phyloP scores from a whole-genome alignment of 352 stramenopile species.

The Globisporangium paddicum region DNA sequence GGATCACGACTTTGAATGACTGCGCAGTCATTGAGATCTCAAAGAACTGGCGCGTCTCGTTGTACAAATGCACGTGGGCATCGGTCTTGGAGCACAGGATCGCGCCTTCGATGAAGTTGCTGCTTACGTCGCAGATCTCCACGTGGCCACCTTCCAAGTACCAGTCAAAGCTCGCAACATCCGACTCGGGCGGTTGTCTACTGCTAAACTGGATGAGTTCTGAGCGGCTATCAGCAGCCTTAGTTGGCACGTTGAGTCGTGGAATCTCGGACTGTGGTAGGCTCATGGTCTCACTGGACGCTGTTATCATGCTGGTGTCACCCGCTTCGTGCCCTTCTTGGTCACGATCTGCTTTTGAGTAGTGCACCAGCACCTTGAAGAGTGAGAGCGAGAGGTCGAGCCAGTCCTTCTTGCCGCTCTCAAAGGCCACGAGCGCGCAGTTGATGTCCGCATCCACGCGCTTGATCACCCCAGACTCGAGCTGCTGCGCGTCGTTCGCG shows the following conservation, averaged over 20 bases:
- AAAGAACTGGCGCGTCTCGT: slow-evolving; percentile 46
- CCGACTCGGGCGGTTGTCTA: neutral
- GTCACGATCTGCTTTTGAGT: neutral
- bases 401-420: slow-evolving; percentile 45
- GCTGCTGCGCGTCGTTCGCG: slow-evolving; percentile 13
- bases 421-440: slow-evolving; percentile 43
- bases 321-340: neutral
- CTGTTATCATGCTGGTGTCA: neutral
- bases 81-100: slow-evolving; percentile 37
- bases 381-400: slow-evolving; percentile 38
- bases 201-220: neutral
- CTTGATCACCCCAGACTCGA: slow-evolving; percentile 32
- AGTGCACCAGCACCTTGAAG: slow-evolving; percentile 30
- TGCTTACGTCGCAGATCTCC: slow-evolving; percentile 32
- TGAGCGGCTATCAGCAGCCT: neutral
- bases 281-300: neutral
- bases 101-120: slow-evolving; percentile 41
- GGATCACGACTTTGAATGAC: slow-evolving; percentile 53
- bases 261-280: neutral
- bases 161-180: slow-evolving; percentile 34
- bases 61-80: slow-evolving; percentile 45
- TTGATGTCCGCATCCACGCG: slow-evolving; percentile 50
- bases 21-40: slow-evolving; percentile 27
- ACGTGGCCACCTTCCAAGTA: slow-evolving; percentile 46
- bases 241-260: neutral